phyloP scores from a whole-genome alignment of 202 grass and related monocot species.

The Schoenoplectus tabernaemontani region DNA sequence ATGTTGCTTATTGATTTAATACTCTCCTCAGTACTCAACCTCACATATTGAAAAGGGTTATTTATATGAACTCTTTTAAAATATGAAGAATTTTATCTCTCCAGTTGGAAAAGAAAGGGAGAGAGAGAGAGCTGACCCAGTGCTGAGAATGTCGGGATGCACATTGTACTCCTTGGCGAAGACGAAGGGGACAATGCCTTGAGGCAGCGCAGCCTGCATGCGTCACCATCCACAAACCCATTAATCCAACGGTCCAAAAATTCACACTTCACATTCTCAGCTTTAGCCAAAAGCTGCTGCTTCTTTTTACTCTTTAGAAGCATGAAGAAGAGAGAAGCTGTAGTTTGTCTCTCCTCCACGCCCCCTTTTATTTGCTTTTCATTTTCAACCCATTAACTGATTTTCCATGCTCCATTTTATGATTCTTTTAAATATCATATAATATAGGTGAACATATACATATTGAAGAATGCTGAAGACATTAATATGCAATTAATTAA shows the following conservation, averaged over 20 bases:
- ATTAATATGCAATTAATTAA: neutral
- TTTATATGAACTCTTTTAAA: neutral
- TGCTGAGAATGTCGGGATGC: conserved; percentile 98
- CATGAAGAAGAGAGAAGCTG: neutral
- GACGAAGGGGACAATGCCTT: conserved; percentile 99
- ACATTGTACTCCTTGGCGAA: conserved; percentile 99
- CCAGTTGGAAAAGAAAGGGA: neutral
- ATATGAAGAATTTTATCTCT: no score
- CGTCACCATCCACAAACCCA: neutral
- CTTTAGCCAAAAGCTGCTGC: neutral
- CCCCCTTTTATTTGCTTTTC: neutral
- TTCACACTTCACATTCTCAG: neutral
- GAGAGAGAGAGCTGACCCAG: conserved; percentile 62
- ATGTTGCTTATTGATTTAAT: neutral
- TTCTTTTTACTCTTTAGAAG: neutral
- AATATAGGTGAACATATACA: neutral
- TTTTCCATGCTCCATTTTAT: neutral
- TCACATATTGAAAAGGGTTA: neutral
- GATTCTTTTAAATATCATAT: neutral
- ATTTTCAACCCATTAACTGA: no score
- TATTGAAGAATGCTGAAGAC: neutral
- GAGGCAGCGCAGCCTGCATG: conserved; percentile 80
- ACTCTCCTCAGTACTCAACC: neutral
- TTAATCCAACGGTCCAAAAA: conserved; percentile 16
- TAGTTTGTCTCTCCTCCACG: conserved; percentile 1